Evolutionary conservation across 1,284 basidiomycete species (phyloP).

Genomic region (Irpex sp.): DNA sequence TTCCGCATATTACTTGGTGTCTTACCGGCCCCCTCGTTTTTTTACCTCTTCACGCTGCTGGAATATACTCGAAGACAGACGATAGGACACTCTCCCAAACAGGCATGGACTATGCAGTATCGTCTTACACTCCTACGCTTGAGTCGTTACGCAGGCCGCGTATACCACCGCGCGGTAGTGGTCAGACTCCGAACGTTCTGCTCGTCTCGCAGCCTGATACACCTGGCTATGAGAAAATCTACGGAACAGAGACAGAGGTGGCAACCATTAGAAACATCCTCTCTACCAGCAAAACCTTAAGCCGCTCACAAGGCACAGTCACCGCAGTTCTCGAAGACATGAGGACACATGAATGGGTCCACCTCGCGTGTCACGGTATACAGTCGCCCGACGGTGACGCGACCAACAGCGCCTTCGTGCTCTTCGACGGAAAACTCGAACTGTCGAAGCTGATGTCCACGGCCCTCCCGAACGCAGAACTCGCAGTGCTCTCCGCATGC

Average conservation of each 20-base stretch:
- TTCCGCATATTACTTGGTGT: background rate
- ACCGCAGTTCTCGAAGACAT: slow-evolving; percentile 8
- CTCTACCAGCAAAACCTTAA: background rate
- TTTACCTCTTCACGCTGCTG: background rate
- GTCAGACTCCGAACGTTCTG: background rate
- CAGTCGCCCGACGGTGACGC: slow-evolving; percentile 10
- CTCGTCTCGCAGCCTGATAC: background rate
- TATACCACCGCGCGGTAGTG: background rate
- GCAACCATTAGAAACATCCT: background rate
- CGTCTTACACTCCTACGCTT: background rate
- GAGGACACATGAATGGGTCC: slow-evolving; percentile 13
- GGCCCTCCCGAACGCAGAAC: background rate
- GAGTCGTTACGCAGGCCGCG: background rate
- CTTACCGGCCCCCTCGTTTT: background rate
- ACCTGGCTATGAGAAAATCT: background rate
- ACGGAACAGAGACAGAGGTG: background rate
- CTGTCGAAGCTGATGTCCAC: slow-evolving; percentile 12
- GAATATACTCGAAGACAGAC: background rate
- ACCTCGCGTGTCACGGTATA: slow-evolving; percentile 19
- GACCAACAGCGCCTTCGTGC: slow-evolving; percentile 13
- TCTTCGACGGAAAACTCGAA: slow-evolving; percentile 12
- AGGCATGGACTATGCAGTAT: background rate
- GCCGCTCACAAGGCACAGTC: background rate
- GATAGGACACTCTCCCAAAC: background rate
- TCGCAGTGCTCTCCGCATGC: background rate